A percentile compares a stretch with the other conserved stretches of the same genome.
Conservation (phyloP, 2,329 filamentous ascomycete species). For the Cytospora piceae region DNA sequence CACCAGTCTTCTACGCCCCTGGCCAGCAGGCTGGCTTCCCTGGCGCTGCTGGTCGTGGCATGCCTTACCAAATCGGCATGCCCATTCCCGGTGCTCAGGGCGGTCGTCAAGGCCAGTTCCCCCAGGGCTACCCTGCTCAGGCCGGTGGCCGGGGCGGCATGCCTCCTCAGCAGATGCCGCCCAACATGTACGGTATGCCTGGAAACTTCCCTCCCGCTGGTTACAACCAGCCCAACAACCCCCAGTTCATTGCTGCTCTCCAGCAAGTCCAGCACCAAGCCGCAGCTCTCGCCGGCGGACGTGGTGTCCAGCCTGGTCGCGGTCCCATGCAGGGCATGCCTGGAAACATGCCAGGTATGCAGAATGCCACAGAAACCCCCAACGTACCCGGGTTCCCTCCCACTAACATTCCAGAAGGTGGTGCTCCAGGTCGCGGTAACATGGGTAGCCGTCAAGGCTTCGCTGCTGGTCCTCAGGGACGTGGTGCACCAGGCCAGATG, state of each 20-base stretch:
- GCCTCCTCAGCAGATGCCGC: constrained; percentile 81
- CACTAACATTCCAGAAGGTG: constrained; percentile 55
- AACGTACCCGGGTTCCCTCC: constrained; percentile 62
- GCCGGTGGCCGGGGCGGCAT: constrained; percentile 83
- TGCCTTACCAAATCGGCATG: constrained; percentile 69
- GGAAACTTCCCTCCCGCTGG: constrained; percentile 78
- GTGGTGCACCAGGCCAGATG: constrained; percentile 47
- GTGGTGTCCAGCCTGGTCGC: constrained; percentile 69
- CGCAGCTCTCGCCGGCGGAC: constrained; percentile 62
- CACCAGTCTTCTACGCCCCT: constrained; percentile 89
- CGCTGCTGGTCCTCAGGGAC: constrained; percentile 49
- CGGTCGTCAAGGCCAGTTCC: constrained; percentile 85
- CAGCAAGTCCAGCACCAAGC: constrained; percentile 69
- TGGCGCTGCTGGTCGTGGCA: constrained; percentile 63
- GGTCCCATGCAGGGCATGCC: constrained; percentile 68
- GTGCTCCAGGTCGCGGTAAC: constrained; percentile 37
- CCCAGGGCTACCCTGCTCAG: constrained; percentile 77
- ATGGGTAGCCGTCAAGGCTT: constrained; percentile 45
- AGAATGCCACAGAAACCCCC: constrained; percentile 43
- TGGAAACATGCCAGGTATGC: constrained; percentile 62
- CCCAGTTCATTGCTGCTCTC: constrained; percentile 80
- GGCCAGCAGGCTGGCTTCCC: constrained; percentile 76
- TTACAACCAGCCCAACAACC: constrained; percentile 79
- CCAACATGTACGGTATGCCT: constrained; percentile 82
- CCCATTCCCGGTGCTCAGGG: constrained; percentile 73